A percentile compares a stretch with the other conserved stretches of the same genome.
phyloP scores from a whole-genome alignment of 768 basidiomycete genomes.

The Suillus americanus region DNA sequence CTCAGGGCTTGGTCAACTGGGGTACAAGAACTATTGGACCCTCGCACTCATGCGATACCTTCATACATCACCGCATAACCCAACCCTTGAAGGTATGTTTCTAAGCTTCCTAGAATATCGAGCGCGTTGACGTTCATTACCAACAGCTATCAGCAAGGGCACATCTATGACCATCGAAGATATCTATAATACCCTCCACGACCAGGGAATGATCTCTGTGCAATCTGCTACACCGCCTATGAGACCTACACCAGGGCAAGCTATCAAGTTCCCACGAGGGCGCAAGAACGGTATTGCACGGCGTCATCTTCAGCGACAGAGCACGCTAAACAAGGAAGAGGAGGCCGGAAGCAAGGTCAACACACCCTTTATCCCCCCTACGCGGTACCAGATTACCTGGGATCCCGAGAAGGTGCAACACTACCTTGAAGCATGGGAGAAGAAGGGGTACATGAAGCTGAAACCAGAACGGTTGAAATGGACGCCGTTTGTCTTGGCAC shows the following conservation, averaged over 20 bases:
- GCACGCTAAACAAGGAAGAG: slow-evolving; percentile 44
- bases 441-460: slow-evolving; percentile 74
- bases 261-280: slow-evolving; percentile 72
- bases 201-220: slow-evolving; percentile 72
- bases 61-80: slow-evolving; percentile 54
- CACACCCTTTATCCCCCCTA: slow-evolving; percentile 60
- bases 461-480: slow-evolving; percentile 88
- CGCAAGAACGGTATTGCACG: slow-evolving; percentile 65
- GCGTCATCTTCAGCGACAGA: slow-evolving; percentile 55
- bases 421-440: slow-evolving; percentile 68
- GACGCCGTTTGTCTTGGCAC: slow-evolving; percentile 84
- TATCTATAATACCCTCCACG: slow-evolving; percentile 68
- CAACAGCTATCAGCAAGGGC: slow-evolving; percentile 73
- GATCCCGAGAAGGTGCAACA: slow-evolving; percentile 63
- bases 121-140: slow-evolving; percentile 19
- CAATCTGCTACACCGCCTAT: slow-evolving; percentile 47
- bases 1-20: slow-evolving; percentile 86
- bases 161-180: slow-evolving; percentile 95
- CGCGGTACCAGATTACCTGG: slow-evolving; percentile 75
- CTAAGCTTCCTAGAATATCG: slow-evolving; percentile 12
- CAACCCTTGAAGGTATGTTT: slow-evolving; percentile 72
- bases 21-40: slow-evolving; percentile 97
- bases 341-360: slow-evolving; percentile 38
- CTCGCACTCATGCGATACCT: slow-evolving; percentile 82
- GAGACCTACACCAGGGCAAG: slow-evolving; percentile 73